Base-by-base conservation (phyloP, 768 basidiomycete species). In the Punctularia strigosozonata region DNA sequence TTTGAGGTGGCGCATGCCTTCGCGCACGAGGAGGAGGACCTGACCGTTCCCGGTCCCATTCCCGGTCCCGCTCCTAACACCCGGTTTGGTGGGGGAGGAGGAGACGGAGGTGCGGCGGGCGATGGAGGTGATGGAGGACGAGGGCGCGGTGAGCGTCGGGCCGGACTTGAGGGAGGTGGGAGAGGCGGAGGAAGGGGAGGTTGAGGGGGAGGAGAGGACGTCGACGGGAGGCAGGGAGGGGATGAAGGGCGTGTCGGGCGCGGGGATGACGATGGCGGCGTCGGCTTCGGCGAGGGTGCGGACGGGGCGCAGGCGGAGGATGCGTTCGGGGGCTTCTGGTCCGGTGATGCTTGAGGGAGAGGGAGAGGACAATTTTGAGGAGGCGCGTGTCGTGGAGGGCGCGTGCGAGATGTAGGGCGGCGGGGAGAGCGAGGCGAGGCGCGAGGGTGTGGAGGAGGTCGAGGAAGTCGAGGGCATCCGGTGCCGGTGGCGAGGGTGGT, bases 271-370 rank as follows among this genome's bases (percentile, higher is more conserved):
- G 36, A 79, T 58, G 41, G 73, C 60, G 3, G 72, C 75, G 24
- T 77, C 65, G 2, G 77, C 77, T 14, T 63, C 54, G 23, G 68
- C 71, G 41, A 74, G 50, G 4, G 42, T 46, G 40, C 71, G 31
- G 75, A 48, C n/a, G 66, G 46, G 43, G 72, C 71, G 4, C 69
- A 69, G 17, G 68, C 58, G 28, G 75, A 63, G 41, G 62, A 63
- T 41, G 67, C 41, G 52, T 60, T 56, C 26, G 44, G 45, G 20
- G 51, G 36, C 5, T 44, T 35, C 17, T 38, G 31, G 38, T 47
- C 12, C 40, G 54, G 48, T 1, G 51, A 41, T 36, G 50, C 48
- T 22, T 51, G 39, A 1, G 48, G 6, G 54, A 37, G 21, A 48
- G 46, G 42, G 26, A 24, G 24, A 36, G 22, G 44, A 33, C 18